Base-by-base conservation (phyloP, 495 filamentous ascomycete species). In the Xylaria castorea region DNA sequence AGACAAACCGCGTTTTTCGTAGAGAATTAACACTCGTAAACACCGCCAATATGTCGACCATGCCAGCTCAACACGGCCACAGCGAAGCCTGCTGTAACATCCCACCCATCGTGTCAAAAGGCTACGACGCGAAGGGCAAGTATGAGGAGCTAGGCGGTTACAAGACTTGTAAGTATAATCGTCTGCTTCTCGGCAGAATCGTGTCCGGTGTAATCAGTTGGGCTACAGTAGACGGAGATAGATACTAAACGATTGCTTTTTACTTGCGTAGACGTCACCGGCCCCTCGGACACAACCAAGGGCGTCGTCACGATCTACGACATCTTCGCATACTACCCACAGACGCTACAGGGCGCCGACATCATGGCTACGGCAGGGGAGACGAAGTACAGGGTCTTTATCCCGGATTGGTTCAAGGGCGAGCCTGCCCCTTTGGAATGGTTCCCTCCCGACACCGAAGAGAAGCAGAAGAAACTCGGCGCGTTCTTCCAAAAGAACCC, bases 371-470 rank as follows among this genome's bases (percentile, higher is more conserved):
- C 83, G n/a, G 79, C 83, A 44, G 85, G 87, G 71, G 77, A 86
- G 58, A 74, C 87, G 74, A 83, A 89, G 38, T 80, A 87, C 65
- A 68, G 16, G 57, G 89, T 93, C 70, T 87, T 91, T 78, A 90
- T 93, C 69, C 90, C 90, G 1, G 91, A 93, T 81, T 91, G 88
- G 82, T 91, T 93, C 82, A 78, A 88, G 42, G 91, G 88, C 73
- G 80, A 87, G 44, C 85, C 86, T 0, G 84, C 84, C 51, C 84
- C 88, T 64, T 83, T 89, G 67, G 81, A 83, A 57, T 89, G 85
- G 88, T 86, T 91, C 84, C 95, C 95, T 0, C 92, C 95, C 27
- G 86, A 92, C 81, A 97, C 85, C 61, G 83, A 91, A 25, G 93
- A 97, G 78, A 94, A 97, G 85, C 86, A 90, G 80, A 80, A 92